Evolutionary conservation across 2,329 filamentous ascomycete genomes (phyloP).

Genomic region (Aspergillus quadricinctus): DNA sequence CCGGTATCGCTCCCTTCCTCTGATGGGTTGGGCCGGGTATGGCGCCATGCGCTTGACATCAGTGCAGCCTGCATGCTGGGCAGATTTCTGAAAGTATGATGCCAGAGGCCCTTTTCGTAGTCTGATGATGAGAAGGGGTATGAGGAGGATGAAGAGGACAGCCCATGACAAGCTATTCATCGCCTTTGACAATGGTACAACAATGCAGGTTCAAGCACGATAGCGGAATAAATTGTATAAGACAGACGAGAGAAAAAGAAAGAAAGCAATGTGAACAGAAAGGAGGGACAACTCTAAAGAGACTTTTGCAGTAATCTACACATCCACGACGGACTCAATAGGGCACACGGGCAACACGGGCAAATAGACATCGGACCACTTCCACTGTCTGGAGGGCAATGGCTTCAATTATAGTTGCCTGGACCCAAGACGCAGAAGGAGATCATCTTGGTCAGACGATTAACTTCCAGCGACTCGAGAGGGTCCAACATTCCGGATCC

Average conservation of each 20-base stretch:
- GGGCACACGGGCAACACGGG: constrained; percentile 4
- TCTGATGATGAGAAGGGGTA: constrained; percentile 25
- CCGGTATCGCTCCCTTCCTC: constrained; percentile 35
- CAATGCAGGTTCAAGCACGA: neutral
- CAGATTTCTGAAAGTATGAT: constrained; percentile 7
- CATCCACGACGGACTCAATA: constrained; percentile 9
- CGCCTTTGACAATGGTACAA: constrained; percentile 18
- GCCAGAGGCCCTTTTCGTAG: constrained; percentile 16
- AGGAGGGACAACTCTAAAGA: constrained; percentile 9
- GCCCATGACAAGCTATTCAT: constrained; percentile 31
- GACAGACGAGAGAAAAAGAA: constrained; percentile 3
- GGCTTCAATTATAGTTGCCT: constrained; percentile 18
- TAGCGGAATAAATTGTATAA: neutral
- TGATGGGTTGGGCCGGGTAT: constrained; percentile 37
- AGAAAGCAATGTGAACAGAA: constrained; percentile 3
- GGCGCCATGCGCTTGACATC: constrained; percentile 33
- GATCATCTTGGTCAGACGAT: constrained; percentile 23
- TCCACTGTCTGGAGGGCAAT: constrained; percentile 14
- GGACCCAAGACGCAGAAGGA: constrained; percentile 13
- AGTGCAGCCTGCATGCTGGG: constrained; percentile 13
- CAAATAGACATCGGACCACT: constrained; percentile 14
- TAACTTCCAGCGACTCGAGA: constrained; percentile 12
- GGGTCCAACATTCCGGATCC: constrained; percentile 16
- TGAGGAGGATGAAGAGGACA: constrained; percentile 25
- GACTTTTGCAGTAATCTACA: constrained; percentile 9